Base-by-base conservation (phyloP, 192 early-diverging fungal species). In the Paraglomus brasilianum region DNA sequence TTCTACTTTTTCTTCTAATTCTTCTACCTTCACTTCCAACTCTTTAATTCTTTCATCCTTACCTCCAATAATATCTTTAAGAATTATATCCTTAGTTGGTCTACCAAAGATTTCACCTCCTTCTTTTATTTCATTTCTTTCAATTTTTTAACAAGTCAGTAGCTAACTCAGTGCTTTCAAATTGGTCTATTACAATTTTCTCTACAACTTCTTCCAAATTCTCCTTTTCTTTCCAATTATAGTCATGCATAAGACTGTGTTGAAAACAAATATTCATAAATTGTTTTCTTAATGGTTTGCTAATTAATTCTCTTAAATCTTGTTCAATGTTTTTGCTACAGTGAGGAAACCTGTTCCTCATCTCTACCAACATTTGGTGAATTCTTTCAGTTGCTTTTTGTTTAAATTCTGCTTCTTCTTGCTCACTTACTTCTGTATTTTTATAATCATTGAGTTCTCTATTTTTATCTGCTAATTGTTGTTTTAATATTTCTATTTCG, bases 331-430 rank as follows among this genome's bases (percentile, higher is more conserved):
- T 56, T 24, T 56, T 56, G 22, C 53, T 56, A 56, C 53, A 56
- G 30, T 56, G 53, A 56, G 53, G 7, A 56, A 56, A 56, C 30
- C 53, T 56, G 30, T 56, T 56, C 22, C 22, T 56, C 22, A 56
- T 56, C 11, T 56, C 22, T 56, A 56, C 19, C 53, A 56, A 56
- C 30, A 56, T 56, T 56, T 56, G 53, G 53, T 56, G 22, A 56
- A 56, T 56, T 56, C 10, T 15, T 15, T 56, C 53, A 56, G 22
- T 56, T 56, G 53, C 53, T 56, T 56, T 21, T 56, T 56, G 53
- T 24, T 56, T 56, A 56, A 56, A 56, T 56, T 56, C 53, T 56
- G 53, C 53, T 56, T 56, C 53, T 21, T 56, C 22, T 56, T 56
- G 53, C 4, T 56, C 53, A 56, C 53, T 56, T 56, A 56, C 53